A percentile compares a stretch with the other conserved stretches of the same genome.
Conservation (phyloP, 345 rosid genomes). For the Euphorbia tirucalli region DNA sequence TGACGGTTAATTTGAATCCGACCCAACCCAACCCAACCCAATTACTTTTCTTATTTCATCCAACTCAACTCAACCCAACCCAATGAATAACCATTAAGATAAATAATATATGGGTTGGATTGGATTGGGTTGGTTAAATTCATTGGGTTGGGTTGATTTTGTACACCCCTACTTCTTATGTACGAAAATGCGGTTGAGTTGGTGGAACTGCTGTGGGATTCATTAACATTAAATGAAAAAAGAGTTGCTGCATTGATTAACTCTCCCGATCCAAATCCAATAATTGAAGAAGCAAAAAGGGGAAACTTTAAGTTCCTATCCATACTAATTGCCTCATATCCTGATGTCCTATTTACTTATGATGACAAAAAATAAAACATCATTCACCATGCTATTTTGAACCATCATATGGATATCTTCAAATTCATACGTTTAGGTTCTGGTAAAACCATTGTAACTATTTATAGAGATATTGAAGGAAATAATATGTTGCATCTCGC, state of each 20-base stretch:
- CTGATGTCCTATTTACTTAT: background rate
- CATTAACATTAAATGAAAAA: background rate
- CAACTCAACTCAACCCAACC: too few relatives aligned
- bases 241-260: too few relatives aligned
- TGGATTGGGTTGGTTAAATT: too few relatives aligned
- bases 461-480: slow-evolving; percentile 28
- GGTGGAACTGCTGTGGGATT: background rate
- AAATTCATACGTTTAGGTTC: slow-evolving; percentile 30
- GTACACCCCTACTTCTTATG: too few relatives aligned
- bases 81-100: too few relatives aligned
- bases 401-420: slow-evolving; percentile 26
- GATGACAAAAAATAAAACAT: background rate
- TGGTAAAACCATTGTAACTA: slow-evolving; percentile 29
- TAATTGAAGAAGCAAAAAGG: background rate
- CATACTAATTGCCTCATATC: background rate
- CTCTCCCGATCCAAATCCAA: background rate
- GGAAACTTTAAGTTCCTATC: background rate
- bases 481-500: slow-evolving; percentile 40
- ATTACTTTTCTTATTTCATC: too few relatives aligned
- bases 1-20: too few relatives aligned
- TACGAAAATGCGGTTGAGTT: background rate
- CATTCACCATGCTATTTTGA: background rate
- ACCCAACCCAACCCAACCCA: too few relatives aligned
- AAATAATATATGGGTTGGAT: too few relatives aligned
- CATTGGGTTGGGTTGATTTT: too few relatives aligned